Base-by-base conservation (phyloP, 108 stramenopile species). In the Mediolabrus comicus region DNA sequence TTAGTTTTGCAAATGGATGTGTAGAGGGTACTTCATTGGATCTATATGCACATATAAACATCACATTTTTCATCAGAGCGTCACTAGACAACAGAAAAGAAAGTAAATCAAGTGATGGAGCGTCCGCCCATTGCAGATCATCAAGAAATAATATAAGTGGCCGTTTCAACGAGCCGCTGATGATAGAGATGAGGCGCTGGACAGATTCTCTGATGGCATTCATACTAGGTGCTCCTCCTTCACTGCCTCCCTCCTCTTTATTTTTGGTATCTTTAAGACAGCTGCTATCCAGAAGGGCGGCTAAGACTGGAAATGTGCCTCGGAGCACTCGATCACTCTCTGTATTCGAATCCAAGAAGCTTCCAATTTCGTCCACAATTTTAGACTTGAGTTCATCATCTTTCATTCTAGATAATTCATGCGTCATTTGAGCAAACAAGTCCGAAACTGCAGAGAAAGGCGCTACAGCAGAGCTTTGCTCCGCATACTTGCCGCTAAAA, bases 11-110 rank as follows among this genome's bases (percentile, higher is more conserved):
- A 43, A 65, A 60, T 6, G 24, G 13, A 36, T 71, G 75, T 17
- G 61, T 33, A 6, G 62, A 0, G 4, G 34, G 16, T 31, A 80
- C 59, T 28, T 62, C 73, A 49, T 74, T 80, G 32, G 79, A 74
- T 26, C 79, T 73, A 31, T 75, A 80, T 3, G 71, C 58, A 1
- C 73, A 65, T 27, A 74, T 56, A 43, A 69, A 80, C 31, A 74
- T 14, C 14, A 72, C 32, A 30, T 79, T 67, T 19, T 49, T 29
- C 16, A 67, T 25, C 17, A 25, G n/a, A 12, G 29, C 60, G 32
- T 59, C 17, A 19, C 31, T 26, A 2, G 34, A 32, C n/a, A 69
- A 41, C 29, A 71, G 11, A 53, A 59, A 54, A 11, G 10, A 52
- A 26, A 62, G 56, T 59, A 60, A n/a, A 28, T 38, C 28, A 2